These are phyloP conservation scores for Verticillium alfalfae DNA, from an alignment of 2,329 filamentous ascomycete species.

Conservation along the genomic window DNA sequence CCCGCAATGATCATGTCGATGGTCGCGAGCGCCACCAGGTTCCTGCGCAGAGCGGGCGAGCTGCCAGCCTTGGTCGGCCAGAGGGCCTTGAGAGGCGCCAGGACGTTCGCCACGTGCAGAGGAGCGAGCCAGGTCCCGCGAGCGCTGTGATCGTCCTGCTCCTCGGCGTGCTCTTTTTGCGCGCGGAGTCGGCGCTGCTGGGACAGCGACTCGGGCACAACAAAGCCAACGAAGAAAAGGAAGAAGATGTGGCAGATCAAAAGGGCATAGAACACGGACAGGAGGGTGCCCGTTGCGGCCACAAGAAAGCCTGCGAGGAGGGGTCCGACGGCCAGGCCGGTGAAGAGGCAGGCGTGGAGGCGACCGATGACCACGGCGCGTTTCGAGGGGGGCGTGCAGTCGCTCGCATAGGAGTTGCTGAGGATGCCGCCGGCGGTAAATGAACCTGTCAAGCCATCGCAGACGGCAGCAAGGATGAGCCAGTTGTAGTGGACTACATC, in stretches of 20 bases:
- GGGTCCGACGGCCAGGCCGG: conserved; percentile 83
- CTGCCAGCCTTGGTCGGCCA: conserved; percentile 63
- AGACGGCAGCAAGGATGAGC: conserved; percentile 68
- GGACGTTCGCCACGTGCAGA: conserved; percentile 48
- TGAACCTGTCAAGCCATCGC: conserved; percentile 83
- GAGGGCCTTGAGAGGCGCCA: conserved; percentile 73
- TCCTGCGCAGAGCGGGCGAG: conserved; percentile 60
- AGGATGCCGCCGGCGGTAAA: conserved; percentile 77
- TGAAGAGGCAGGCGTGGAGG: conserved; percentile 83
- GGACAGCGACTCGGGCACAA: conserved; percentile 81
- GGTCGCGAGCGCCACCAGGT: conserved; percentile 73
- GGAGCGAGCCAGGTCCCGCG: conserved; percentile 23
- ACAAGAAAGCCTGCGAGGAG: conserved; percentile 76
- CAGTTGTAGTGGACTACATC: conserved; percentile 69
- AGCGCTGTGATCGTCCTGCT: conserved; percentile 30
- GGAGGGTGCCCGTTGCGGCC: conserved; percentile 64
- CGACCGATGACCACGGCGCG: conserved; percentile 83
- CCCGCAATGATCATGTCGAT: conserved; percentile 81
- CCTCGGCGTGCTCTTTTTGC: conserved; percentile 57
- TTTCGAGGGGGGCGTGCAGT: conserved; percentile 76
- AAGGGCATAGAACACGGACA: conserved; percentile 81
- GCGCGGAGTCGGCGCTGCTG: conserved; percentile 65
- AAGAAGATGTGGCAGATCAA: conserved; percentile 69
- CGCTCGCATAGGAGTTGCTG: conserved; percentile 80
- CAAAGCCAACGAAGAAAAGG: conserved; percentile 62